Conservation (phyloP, 2,329 filamentous ascomycete genomes). For the Plenodomus tracheiphilus region DNA sequence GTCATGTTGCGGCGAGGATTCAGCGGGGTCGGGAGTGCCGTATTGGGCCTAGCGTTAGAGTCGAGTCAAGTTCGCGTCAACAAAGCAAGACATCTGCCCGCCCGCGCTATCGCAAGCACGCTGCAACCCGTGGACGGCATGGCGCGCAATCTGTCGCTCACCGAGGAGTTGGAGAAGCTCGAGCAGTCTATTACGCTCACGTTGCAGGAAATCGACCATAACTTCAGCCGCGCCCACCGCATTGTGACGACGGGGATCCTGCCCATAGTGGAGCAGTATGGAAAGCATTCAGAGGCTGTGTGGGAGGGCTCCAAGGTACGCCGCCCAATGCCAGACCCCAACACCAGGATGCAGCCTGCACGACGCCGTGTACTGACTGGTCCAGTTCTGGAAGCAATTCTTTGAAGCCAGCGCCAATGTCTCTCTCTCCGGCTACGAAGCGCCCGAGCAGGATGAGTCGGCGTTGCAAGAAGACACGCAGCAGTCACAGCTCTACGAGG, state of each 20-base stretch:
- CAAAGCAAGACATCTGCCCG: conserved; percentile 12
- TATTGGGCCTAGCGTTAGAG: background rate
- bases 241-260: conserved; percentile 94
- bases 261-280: conserved; percentile 92
- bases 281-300: conserved; percentile 87
- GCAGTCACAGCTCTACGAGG: conserved; percentile 45
- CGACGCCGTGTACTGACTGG: conserved; percentile 7
- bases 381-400: conserved; percentile 98
- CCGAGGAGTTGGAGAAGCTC: conserved; percentile 92
- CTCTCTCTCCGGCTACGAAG: conserved; percentile 92
- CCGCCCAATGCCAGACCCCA: background rate
- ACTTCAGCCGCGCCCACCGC: conserved; percentile 94
- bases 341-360: background rate
- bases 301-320: conserved; percentile 93
- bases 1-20: no score
- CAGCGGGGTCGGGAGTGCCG: conserved; percentile 22
- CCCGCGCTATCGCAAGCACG: conserved; percentile 2
- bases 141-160: conserved; percentile 73
- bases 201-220: conserved; percentile 97
- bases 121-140: conserved; percentile 41
- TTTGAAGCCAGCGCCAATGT: conserved; percentile 98
- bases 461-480: conserved; percentile 50
- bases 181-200: conserved; percentile 97
- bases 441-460: conserved; percentile 65
- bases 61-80: background rate